Conservation (phyloP, 768 basidiomycete genomes). For the Naganishia randhawae region DNA sequence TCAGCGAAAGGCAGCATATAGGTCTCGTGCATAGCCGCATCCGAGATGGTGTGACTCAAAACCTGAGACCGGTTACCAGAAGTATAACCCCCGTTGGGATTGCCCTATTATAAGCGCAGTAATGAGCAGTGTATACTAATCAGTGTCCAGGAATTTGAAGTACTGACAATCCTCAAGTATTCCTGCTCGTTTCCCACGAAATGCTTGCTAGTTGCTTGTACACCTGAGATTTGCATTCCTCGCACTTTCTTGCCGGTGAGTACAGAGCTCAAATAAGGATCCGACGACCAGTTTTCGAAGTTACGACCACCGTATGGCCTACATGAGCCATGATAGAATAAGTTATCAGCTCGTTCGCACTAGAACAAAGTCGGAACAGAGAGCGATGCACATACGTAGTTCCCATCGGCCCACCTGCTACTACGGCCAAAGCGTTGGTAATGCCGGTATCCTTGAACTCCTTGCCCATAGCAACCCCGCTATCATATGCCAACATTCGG, state of each 20-base stretch:
- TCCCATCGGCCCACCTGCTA: constrained; percentile 1
- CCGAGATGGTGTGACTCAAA: constrained; percentile 10
- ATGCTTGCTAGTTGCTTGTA: constrained; percentile 17
- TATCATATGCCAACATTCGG: constrained; percentile 66
- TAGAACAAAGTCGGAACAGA: not conserved
- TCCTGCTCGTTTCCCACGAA: constrained; percentile 21
- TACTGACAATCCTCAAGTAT: constrained; percentile 13
- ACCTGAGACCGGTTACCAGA: not conserved
- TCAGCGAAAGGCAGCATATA: constrained; percentile 22
- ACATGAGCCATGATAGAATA: not conserved
- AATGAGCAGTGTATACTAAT: not conserved
- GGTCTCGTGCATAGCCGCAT: constrained; percentile 20
- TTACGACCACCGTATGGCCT: constrained; percentile 20
- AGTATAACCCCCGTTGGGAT: constrained; percentile 10
- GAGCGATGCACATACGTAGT: not conserved
- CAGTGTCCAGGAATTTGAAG: no score
- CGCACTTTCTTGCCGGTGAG: constrained; percentile 20
- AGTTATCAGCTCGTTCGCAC: not conserved
- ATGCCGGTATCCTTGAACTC: constrained; percentile 68
- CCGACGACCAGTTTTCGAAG: constrained; percentile 11
- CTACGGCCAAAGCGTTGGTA: constrained; percentile 9
- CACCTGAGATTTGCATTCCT: constrained; percentile 14
- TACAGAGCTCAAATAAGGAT: constrained; percentile 13
- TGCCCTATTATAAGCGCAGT: not conserved
- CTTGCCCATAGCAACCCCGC: constrained; percentile 71